Conservation (phyloP, 257 asterid species). For the Jacaranda mimosifolia region DNA sequence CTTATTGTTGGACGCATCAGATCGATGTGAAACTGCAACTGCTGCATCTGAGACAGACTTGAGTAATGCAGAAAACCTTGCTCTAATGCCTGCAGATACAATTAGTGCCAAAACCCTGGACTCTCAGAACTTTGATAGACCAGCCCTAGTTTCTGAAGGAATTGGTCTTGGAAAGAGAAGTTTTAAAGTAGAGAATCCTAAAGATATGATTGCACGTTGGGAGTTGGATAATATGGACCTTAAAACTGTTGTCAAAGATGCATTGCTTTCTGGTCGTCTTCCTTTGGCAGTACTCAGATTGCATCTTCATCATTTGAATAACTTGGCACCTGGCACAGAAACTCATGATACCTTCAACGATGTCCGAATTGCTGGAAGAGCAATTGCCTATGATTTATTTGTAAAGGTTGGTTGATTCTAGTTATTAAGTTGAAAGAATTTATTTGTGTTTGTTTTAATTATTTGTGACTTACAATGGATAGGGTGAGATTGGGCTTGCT, state of each 20-base stretch:
- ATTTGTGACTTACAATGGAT: constrained; percentile 39
- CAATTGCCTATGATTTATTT: constrained; percentile 87
- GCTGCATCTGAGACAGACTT: constrained; percentile 57
- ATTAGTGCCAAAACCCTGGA: constrained; percentile 45
- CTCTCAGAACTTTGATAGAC: constrained; percentile 50
- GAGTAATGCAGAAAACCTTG: constrained; percentile 58
- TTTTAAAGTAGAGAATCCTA: constrained; percentile 72
- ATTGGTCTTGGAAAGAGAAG: constrained; percentile 50
- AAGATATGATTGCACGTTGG: constrained; percentile 97
- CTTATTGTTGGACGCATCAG: constrained; percentile 50
- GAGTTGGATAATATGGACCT: constrained; percentile 80
- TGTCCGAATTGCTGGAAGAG: constrained; percentile 87
- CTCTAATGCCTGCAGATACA: constrained; percentile 67
- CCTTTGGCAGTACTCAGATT: constrained; percentile 95
- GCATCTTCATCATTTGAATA: constrained; percentile 78
- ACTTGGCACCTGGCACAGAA: constrained; percentile 64
- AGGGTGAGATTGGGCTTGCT: constrained; percentile 96
- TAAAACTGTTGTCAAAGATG: constrained; percentile 87
- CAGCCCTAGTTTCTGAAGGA: constrained; percentile 65
- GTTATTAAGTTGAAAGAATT: constrained; percentile 24
- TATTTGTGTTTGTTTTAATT: constrained; percentile 37
- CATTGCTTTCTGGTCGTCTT: constrained; percentile 91
- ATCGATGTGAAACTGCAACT: constrained; percentile 45
- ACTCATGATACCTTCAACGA: constrained; percentile 81
- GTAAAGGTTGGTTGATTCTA: constrained; percentile 69